These are phyloP conservation scores for Kodamaea ohmeri DNA, from an alignment of 1,139 yeast genomes.

Conservation along the genomic window DNA sequence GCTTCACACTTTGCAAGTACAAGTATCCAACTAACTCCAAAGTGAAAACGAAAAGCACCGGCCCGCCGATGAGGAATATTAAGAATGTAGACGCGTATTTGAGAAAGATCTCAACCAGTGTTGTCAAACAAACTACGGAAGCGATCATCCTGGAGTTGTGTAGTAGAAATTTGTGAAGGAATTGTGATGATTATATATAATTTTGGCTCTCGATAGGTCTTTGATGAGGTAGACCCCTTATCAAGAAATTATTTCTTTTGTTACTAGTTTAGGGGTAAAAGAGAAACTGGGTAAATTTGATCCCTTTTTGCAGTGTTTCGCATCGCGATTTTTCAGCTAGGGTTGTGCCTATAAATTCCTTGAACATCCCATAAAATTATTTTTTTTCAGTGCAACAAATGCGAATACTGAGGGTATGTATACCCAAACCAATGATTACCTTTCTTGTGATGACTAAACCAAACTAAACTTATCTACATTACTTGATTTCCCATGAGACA, in stretches of 20 bases:
- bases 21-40: conserved; percentile 13
- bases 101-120: conserved; percentile 9
- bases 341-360: conserved; percentile 10
- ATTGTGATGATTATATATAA: conserved; percentile 2
- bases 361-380: conserved; percentile 2
- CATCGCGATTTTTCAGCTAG: neutral
- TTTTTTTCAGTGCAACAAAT: conserved; percentile 1
- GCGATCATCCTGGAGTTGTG: conserved; percentile 2
- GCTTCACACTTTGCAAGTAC: conserved; percentile 11
- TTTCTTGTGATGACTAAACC: conserved; percentile 12
- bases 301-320: neutral
- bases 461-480: conserved; percentile 18
- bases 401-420: neutral
- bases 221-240: conserved; percentile 8
- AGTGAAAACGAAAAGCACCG: conserved; percentile 11
- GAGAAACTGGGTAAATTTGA: conserved; percentile 4
- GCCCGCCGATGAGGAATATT: conserved; percentile 13
- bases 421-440: neutral
- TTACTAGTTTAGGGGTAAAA: neutral
- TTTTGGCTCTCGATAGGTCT: conserved; percentile 1
- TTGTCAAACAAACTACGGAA: conserved; percentile 1
- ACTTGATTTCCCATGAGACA: conserved; percentile 14
- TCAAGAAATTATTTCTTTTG: conserved; percentile 3
- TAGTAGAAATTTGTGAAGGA: neutral
- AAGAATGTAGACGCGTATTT: conserved; percentile 11